These are phyloP conservation scores for Scolecobasidium constrictum DNA, from an alignment of 2,329 filamentous ascomycete species.

Conservation along the genomic window DNA sequence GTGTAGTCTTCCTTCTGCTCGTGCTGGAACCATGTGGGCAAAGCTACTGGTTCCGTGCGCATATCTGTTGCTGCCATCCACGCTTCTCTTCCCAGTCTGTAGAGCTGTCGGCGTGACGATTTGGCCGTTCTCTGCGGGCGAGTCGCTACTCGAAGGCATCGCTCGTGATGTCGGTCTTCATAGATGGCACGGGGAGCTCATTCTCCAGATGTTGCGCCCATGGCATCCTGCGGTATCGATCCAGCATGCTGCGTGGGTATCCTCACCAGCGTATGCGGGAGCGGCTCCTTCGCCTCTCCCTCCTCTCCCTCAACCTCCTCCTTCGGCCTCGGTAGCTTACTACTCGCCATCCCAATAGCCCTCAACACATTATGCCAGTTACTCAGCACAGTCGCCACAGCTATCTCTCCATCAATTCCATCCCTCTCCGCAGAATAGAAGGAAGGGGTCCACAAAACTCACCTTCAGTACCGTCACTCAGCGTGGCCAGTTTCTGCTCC, in stretches of 20 bases:
- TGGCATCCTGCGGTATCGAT: conserved; percentile 18
- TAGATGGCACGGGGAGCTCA: background rate
- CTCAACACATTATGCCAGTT: conserved; percentile 84
- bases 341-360: conserved; percentile 77
- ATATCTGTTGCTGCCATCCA: too few relatives aligned
- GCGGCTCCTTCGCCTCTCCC: conserved; percentile 33
- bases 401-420: conserved; percentile 39
- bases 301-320: conserved; percentile 17
- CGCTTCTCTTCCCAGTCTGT: too few relatives aligned
- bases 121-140: too few relatives aligned
- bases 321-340: conserved; percentile 37
- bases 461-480: conserved; percentile 78
- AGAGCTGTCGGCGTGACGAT: too few relatives aligned
- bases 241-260: conserved; percentile 65
- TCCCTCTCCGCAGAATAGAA: conserved; percentile 10
- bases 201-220: conserved; percentile 13
- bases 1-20: too few relatives aligned
- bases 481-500: conserved; percentile 64
- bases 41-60: too few relatives aligned
- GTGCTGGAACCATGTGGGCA: too few relatives aligned
- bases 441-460: conserved; percentile 15
- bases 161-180: too few relatives aligned
- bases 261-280: conserved; percentile 74
- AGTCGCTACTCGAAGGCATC: too few relatives aligned
- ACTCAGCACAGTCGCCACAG: conserved; percentile 70